Evolutionary conservation across 2,329 filamentous ascomycete species (phyloP), one percentile per base, ranked within the genome.

Genomic region (Gliomastix tumulicola): DNA sequence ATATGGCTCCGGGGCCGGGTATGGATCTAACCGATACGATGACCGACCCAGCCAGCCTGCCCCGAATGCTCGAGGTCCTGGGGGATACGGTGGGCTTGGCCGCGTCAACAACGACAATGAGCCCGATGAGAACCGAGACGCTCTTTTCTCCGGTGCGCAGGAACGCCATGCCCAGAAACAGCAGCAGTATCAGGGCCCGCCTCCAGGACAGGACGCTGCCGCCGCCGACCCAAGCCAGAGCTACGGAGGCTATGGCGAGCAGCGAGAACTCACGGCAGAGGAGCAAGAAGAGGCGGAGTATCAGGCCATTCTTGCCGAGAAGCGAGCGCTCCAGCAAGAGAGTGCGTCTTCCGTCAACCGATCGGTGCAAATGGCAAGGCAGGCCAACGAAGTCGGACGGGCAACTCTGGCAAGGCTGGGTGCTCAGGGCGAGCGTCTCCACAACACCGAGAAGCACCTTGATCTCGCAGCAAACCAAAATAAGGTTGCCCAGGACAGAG

Each of bases 401-500:
- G 74, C 77, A 35, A 89, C 84, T 1, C 69, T 90, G 25, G 81
- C 78, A 27, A 73, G 83, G 39, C 74, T 94, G 11, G 84, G 82
- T 36, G 77, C 74, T 12, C 88, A 95, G 57, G 84, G 83, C 41
- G 87, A 94, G 54, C 74, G 82, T 13, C 73, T 94, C 38, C 78
- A 89, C 55, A 87, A 89, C 52, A 86, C 84, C 1, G 86, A 94
- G 58, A 78, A 77, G 59, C 88, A 90, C 50, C 71, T 96, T 39
- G 87, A 95, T 49, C 69, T 86, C 45, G 84, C 88, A 5, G 65
- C 76, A n/a, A 82, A 82, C 44, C 81, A 88, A 54, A 86, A 85
- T 49, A 76, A 79, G 40, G 66, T 84, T 41, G 85, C 86, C 0
- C 81, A 88, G 48, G 86, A 89, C 46, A 84, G 86, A 49, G 83